phyloP scores from a whole-genome alignment of 257 asterid genomes.

The Forsythia suspensa region DNA sequence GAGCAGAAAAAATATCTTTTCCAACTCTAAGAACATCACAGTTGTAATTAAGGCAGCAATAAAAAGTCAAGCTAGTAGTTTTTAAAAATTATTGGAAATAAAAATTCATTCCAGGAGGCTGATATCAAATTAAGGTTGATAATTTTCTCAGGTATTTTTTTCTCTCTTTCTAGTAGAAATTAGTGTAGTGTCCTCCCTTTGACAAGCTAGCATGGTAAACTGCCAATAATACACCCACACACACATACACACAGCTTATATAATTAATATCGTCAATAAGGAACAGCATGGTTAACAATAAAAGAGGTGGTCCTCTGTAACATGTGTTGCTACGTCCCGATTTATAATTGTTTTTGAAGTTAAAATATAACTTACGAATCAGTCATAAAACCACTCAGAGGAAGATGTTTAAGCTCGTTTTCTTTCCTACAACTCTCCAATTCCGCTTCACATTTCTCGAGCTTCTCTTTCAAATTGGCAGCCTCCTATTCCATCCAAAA shows the following conservation, averaged over 20 bases:
- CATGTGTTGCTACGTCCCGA: not conserved
- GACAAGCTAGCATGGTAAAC: not conserved
- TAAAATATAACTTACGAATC: slow-evolving; percentile 50
- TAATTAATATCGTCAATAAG: not conserved
- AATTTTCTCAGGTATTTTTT: not conserved
- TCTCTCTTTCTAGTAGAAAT: not conserved
- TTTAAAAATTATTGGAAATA: not conserved
- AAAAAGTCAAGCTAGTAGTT: not conserved
- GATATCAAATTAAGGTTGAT: not conserved
- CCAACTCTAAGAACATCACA: not conserved
- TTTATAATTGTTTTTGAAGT: slow-evolving; percentile 11
- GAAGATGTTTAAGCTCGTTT: slow-evolving; percentile 47
- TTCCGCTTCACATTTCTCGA: slow-evolving; percentile 48
- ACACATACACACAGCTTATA: not conserved
- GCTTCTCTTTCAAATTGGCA: slow-evolving; percentile 58
- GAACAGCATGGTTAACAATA: not conserved
- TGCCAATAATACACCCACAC: not conserved
- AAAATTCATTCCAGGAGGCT: not conserved
- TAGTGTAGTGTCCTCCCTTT: not conserved
- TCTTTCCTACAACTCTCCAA: slow-evolving; percentile 58
- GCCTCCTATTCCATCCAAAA: slow-evolving; percentile 50
- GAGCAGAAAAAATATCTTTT: not conserved
- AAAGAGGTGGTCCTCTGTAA: not conserved
- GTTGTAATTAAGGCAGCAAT: not conserved
- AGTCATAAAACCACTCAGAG: slow-evolving; percentile 54